phyloP scores from a whole-genome alignment of 192 early-diverging fungal genomes.

The Backusella circina region DNA sequence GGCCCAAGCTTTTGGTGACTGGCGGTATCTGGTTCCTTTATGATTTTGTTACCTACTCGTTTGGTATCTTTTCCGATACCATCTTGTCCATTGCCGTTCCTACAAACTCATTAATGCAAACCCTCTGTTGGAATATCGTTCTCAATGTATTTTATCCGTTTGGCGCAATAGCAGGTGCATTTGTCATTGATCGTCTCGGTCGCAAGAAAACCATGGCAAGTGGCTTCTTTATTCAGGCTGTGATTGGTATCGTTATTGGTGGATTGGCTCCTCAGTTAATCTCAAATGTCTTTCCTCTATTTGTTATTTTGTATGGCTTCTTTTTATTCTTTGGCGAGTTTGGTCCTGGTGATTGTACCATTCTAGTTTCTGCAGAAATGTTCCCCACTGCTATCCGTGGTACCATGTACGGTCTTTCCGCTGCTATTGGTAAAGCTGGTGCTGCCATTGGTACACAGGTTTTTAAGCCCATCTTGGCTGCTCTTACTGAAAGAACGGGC shows the following conservation, averaged over 20 bases:
- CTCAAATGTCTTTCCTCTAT: constrained; percentile 36
- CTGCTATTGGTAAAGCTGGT: constrained; percentile 42
- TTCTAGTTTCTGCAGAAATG: constrained; percentile 43
- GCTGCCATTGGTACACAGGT: constrained; percentile 44
- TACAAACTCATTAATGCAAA: constrained; percentile 41
- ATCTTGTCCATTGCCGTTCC: constrained; percentile 24
- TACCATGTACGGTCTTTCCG: constrained; percentile 46
- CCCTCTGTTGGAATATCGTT: constrained; percentile 47
- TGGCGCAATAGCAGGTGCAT: constrained; percentile 44
- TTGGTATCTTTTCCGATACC: constrained; percentile 32
- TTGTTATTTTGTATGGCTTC: constrained; percentile 54
- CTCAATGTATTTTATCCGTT: constrained; percentile 50
- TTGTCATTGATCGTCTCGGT: constrained; percentile 38
- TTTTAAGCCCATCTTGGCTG: constrained; percentile 39
- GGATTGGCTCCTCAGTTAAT: constrained; percentile 35
- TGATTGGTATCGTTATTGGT: constrained; percentile 42
- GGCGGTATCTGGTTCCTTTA: constrained; percentile 46
- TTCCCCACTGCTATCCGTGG: constrained; percentile 53
- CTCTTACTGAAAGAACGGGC: constrained; percentile 23
- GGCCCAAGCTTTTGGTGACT: constrained; percentile 47
- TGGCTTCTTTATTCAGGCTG: constrained; percentile 47
- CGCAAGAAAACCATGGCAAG: constrained; percentile 48
- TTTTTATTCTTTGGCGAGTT: constrained; percentile 52
- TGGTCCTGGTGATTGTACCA: constrained; percentile 50
- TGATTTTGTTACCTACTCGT: constrained; percentile 35